Evolutionary conservation across 805 yeast species (phyloP).

Genomic region (Barnettozyma sp.): DNA sequence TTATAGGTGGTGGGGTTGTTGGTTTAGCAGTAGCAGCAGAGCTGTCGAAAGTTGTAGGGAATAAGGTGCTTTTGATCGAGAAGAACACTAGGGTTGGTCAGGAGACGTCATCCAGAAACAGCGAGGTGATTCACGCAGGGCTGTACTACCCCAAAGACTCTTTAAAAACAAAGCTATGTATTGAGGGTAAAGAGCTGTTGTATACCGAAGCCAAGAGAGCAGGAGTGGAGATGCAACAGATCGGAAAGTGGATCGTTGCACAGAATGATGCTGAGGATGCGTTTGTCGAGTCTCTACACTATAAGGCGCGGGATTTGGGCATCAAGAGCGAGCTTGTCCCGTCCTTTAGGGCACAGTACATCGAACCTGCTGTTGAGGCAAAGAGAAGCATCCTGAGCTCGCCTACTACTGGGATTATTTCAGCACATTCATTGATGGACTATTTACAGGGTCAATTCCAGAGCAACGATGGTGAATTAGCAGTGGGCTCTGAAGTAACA

Average conservation of each 20-base stretch:
- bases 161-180: slow-evolving; percentile 62
- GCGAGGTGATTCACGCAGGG: slow-evolving; percentile 93
- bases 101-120: slow-evolving; percentile 84
- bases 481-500: slow-evolving; percentile 52
- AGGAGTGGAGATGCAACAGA: slow-evolving; percentile 52
- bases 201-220: slow-evolving; percentile 39
- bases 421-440: slow-evolving; percentile 70
- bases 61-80: slow-evolving; percentile 60
- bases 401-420: slow-evolving; percentile 79
- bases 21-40: slow-evolving; percentile 79
- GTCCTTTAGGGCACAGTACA: slow-evolving; percentile 33
- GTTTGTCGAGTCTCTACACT: slow-evolving; percentile 47
- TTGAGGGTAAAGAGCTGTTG: slow-evolving; percentile 64
- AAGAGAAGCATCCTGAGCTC: slow-evolving; percentile 56
- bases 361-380: slow-evolving; percentile 67
- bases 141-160: slow-evolving; percentile 68
- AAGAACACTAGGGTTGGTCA: slow-evolving; percentile 58
- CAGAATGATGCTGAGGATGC: slow-evolving; percentile 59
- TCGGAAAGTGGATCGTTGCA: slow-evolving; percentile 89
- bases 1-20: slow-evolving; percentile 81
- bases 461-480: slow-evolving; percentile 54
- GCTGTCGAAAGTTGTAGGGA: slow-evolving; percentile 39
- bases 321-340: slow-evolving; percentile 56
- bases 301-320: slow-evolving; percentile 42
- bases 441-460: slow-evolving; percentile 51